These are phyloP conservation scores for Yamadazyma taylorii DNA, from an alignment of 1,139 yeast species.

Conservation along the genomic window DNA sequence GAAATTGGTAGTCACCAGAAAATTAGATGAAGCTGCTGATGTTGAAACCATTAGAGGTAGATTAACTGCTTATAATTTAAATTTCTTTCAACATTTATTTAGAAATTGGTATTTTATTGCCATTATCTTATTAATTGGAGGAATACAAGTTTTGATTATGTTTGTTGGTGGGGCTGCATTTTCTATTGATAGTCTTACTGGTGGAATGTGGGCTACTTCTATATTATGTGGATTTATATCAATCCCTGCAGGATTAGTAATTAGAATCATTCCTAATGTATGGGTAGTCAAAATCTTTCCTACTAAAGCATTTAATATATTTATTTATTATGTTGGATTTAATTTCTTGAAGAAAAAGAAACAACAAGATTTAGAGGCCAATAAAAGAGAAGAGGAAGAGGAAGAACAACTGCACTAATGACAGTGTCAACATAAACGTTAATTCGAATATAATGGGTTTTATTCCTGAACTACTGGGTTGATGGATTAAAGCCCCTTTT, in stretches of 20 bases:
- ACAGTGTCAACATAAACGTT: too few species aligned
- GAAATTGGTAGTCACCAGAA: conserved; percentile 87
- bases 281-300: conserved; percentile 77
- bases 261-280: conserved; percentile 80
- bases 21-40: conserved; percentile 86
- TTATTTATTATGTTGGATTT: conserved; percentile 50
- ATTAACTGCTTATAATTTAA: conserved; percentile 59
- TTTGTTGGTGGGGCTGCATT: conserved; percentile 97
- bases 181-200: conserved; percentile 73
- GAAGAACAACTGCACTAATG: too few species aligned
- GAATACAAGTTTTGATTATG: conserved; percentile 87
- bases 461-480: too few species aligned
- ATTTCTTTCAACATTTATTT: conserved; percentile 78
- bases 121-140: conserved; percentile 74
- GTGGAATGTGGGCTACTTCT: conserved; percentile 89
- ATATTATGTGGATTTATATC: conserved; percentile 80
- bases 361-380: conserved; percentile 26
- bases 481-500: too few species aligned
- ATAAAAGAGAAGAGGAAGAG: conserved; percentile 4
- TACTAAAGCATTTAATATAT: conserved; percentile 46
- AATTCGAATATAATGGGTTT: too few species aligned
- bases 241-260: conserved; percentile 72
- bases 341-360: conserved; percentile 40
- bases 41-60: conserved; percentile 56
- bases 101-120: conserved; percentile 79